phyloP scores from a whole-genome alignment of 495 filamentous ascomycete genomes.

The Haplographium delicatum region DNA sequence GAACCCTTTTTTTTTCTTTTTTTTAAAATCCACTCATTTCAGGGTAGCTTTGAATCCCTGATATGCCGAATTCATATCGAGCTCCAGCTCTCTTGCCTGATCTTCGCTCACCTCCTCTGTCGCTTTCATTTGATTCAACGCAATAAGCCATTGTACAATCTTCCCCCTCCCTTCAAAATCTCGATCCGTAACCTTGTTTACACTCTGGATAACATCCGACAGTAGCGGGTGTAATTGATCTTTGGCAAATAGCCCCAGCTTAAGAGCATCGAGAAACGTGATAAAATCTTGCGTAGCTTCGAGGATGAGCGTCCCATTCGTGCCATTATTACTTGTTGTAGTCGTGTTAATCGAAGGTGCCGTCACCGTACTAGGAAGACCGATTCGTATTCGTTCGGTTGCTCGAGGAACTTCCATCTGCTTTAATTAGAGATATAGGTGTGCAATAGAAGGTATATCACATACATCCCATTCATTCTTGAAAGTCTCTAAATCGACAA shows the following conservation, averaged over 20 bases:
- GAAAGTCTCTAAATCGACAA: slow-evolving; percentile 88
- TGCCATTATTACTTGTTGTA: slow-evolving; percentile 40
- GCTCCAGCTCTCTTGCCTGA: slow-evolving; percentile 78
- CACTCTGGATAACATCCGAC: slow-evolving; percentile 90
- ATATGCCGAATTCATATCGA: slow-evolving; percentile 88
- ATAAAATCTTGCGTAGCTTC: slow-evolving; percentile 96
- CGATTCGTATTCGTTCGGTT: slow-evolving; percentile 85
- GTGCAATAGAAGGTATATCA: slow-evolving; percentile 26
- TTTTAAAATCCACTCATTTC: no score
- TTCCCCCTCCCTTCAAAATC: slow-evolving; percentile 94
- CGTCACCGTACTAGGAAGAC: slow-evolving; percentile 61
- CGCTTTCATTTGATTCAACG: slow-evolving; percentile 93
- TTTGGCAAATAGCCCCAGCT: slow-evolving; percentile 83
- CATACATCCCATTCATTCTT: slow-evolving; percentile 86
- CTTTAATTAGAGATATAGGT: slow-evolving; percentile 18
- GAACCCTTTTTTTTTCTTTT: no score
- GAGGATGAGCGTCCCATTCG: slow-evolving; percentile 70
- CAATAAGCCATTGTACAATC: slow-evolving; percentile 97
- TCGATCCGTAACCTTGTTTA: slow-evolving; percentile 88
- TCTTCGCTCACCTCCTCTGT: slow-evolving; percentile 85
- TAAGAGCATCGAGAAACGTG: slow-evolving; percentile 91
- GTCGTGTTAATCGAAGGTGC: slow-evolving; percentile 42
- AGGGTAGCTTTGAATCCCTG: slow-evolving; percentile 79
- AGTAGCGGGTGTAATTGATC: slow-evolving; percentile 92
- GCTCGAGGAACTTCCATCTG: slow-evolving; percentile 94